These are phyloP conservation scores for Russula brevipes DNA, from an alignment of 768 basidiomycete genomes.

Conservation along the genomic window DNA sequence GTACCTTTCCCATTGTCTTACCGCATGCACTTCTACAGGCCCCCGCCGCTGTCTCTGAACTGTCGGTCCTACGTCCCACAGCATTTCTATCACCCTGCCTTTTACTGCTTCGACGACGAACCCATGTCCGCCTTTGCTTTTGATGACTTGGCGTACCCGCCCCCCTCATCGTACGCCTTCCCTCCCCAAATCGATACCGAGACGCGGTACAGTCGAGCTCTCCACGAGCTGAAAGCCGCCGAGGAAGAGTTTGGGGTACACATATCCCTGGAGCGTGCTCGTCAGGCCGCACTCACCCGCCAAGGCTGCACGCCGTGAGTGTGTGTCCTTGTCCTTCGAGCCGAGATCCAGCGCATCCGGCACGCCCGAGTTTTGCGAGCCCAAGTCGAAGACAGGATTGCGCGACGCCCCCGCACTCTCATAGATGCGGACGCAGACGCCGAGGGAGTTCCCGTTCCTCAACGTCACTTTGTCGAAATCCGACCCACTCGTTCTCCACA, in stretches of 20 bases:
- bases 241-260: conserved; percentile 18
- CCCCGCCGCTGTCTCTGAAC: neutral
- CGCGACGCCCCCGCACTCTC: neutral
- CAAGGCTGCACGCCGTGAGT: conserved; percentile 1
- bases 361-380: neutral
- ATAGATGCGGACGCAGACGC: neutral
- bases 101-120: neutral
- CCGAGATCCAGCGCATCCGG: conserved; percentile 1
- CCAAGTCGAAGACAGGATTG: neutral
- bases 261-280: neutral
- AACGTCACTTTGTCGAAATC: neutral
- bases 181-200: neutral
- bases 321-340: neutral
- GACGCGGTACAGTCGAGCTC: conserved; percentile 21
- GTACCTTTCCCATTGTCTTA: neutral
- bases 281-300: conserved; percentile 2
- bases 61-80: neutral
- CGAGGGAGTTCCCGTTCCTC: neutral
- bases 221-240: conserved; percentile 19
- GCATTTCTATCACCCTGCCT: neutral
- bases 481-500: neutral
- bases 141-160: neutral
- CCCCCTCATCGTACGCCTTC: neutral
- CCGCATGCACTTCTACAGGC: conserved; percentile 13
- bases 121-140: neutral